Conservation (phyloP, 176 grass and related monocot genomes). For the Areca catechu region DNA sequence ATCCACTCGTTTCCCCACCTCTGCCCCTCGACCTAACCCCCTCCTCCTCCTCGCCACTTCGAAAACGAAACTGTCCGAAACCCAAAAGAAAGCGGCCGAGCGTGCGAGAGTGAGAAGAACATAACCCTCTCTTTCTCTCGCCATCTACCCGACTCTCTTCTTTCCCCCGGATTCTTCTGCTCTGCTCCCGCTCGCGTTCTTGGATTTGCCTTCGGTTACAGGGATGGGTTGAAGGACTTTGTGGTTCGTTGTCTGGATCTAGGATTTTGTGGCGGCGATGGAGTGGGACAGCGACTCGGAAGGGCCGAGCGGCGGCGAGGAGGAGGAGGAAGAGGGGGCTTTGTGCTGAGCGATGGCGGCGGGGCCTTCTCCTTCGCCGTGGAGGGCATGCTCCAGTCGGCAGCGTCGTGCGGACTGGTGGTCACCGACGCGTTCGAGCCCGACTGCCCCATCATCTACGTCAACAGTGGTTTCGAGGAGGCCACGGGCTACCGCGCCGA, state of each 20-base stretch:
- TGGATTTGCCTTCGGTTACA: too few species aligned
- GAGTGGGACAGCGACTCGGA: constrained; percentile 27
- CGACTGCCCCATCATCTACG: constrained; percentile 91
- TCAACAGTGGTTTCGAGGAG: constrained; percentile 93
- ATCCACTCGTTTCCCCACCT: too few species aligned
- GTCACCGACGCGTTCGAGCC: constrained; percentile 91
- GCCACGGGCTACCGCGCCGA: constrained; percentile 79
- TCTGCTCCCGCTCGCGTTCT: too few species aligned
- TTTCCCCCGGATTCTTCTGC: too few species aligned
- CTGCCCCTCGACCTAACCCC: too few species aligned
- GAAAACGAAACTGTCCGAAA: too few species aligned
- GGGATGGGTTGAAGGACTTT: too few species aligned
- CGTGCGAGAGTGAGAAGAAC: too few species aligned
- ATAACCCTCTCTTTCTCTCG: too few species aligned
- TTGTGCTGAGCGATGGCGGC: constrained; percentile 8
- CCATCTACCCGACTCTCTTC: too few species aligned
- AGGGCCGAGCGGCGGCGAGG: constrained; percentile 25
- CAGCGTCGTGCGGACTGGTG: constrained; percentile 54
- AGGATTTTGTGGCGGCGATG: constrained; percentile 20
- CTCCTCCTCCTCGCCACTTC: too few species aligned
- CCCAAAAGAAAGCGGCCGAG: too few species aligned
- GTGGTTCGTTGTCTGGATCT: not conserved
- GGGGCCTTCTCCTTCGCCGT: constrained; percentile 53
- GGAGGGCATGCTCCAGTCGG: constrained; percentile 56
- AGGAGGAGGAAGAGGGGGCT: constrained; percentile 13